Conservation (phyloP, 73 alveolate genomes). For the Diophrys appendiculata region DNA sequence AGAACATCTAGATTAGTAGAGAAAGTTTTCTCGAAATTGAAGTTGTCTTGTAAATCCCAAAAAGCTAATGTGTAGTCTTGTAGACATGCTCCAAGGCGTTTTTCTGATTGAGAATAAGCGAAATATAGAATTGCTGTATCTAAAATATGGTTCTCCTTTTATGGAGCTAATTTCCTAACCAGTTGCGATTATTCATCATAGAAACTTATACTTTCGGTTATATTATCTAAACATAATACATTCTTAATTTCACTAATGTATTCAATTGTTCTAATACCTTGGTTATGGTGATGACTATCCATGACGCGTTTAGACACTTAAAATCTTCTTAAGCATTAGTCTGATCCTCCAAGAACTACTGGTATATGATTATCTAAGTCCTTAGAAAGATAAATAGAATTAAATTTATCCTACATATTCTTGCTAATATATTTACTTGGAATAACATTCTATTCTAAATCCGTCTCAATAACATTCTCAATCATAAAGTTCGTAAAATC, state of each 20-base stretch:
- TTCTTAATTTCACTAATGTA: conserved; percentile 35
- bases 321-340: conserved; percentile 54
- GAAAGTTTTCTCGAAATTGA: conserved; percentile 50
- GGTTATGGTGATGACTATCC: conserved; percentile 57
- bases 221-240: conserved; percentile 45
- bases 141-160: conserved; percentile 8
- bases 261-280: conserved; percentile 48
- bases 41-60: conserved; percentile 58
- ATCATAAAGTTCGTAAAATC: conserved; percentile 59
- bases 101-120: conserved; percentile 47
- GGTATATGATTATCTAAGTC: conserved; percentile 60
- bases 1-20: conserved; percentile 36
- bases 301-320: conserved; percentile 42
- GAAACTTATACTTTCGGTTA: conserved; percentile 44
- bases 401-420: conserved; percentile 29
- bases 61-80: conserved; percentile 55
- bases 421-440: conserved; percentile 44
- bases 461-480: conserved; percentile 65
- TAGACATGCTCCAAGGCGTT: conserved; percentile 49
- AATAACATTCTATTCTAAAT: conserved; percentile 38
- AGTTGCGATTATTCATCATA: conserved; percentile 63
- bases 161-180: background rate
- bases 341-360: conserved; percentile 63
- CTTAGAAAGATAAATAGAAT: conserved; percentile 22
- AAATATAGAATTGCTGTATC: conserved; percentile 11